Percentiles rank a stretch among this genome's conserved stretches.
Conservation (phyloP, 108 stramenopile genomes). For the Discostella pseudostelligera region DNA sequence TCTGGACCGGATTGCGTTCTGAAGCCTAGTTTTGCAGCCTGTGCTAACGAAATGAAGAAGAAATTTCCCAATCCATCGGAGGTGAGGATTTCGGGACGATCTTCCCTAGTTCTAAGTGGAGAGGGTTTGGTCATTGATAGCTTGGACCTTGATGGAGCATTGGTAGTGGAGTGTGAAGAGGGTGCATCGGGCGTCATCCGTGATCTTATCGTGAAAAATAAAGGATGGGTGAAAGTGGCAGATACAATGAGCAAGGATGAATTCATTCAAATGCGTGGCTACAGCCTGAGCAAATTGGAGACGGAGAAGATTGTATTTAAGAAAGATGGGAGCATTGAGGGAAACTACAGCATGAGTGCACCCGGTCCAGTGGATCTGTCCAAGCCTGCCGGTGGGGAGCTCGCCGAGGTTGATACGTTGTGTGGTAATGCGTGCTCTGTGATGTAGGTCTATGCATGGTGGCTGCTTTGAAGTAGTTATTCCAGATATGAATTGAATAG, state of each 20-base stretch:
- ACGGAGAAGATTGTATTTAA: constrained; percentile 51
- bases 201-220: constrained; percentile 66
- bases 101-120: constrained; percentile 81
- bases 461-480: too few species aligned
- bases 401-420: constrained; percentile 19
- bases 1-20: constrained; percentile 81
- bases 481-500: too few species aligned
- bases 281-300: constrained; percentile 49
- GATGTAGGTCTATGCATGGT: not conserved
- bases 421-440: constrained; percentile 34
- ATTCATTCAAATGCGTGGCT: constrained; percentile 79
- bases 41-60: constrained; percentile 62
- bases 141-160: constrained; percentile 79
- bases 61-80: constrained; percentile 69
- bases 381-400: constrained; percentile 23
- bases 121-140: constrained; percentile 77
- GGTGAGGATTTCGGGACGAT: constrained; percentile 75
- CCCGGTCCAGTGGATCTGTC: constrained; percentile 17
- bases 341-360: constrained; percentile 17
- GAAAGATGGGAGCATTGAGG: constrained; percentile 48
- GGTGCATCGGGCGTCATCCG: constrained; percentile 56
- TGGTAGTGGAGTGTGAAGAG: constrained; percentile 70
- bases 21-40: constrained; percentile 68
- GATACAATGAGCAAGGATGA: constrained; percentile 44
- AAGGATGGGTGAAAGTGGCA: constrained; percentile 64